phyloP scores from a whole-genome alignment of 2,329 filamentous ascomycete genomes.

The Sarocladium kiliense region DNA sequence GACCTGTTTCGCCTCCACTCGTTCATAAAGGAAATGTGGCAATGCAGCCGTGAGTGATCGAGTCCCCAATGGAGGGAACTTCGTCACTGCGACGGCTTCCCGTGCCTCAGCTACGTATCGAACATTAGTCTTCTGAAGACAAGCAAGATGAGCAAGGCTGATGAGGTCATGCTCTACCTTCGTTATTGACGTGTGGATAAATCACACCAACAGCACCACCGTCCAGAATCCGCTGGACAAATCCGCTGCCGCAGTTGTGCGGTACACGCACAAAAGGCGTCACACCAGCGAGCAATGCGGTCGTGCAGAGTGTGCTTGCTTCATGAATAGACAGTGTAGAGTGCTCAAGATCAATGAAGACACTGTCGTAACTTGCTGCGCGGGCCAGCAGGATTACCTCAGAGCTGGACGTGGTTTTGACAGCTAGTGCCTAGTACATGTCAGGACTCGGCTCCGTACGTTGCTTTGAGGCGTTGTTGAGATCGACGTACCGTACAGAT shows the following conservation, averaged over 20 bases:
- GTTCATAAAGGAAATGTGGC: conserved; percentile 13
- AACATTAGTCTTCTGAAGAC: background rate
- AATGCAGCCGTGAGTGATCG: conserved; percentile 17
- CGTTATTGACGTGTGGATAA: conserved; percentile 11
- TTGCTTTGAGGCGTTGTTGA: background rate
- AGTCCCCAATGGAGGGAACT: conserved; percentile 15
- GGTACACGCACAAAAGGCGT: conserved; percentile 23
- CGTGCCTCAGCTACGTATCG: conserved; percentile 12
- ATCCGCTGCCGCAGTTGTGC: conserved; percentile 23
- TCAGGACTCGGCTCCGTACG: background rate
- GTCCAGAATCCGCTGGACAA: conserved; percentile 25
- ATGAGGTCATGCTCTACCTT: conserved; percentile 6
- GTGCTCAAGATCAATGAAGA: conserved; percentile 32
- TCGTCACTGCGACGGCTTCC: conserved; percentile 15
- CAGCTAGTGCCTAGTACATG: background rate
- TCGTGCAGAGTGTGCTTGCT: conserved; percentile 19
- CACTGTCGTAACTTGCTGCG: conserved; percentile 22
- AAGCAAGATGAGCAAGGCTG: background rate
- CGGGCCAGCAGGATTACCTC: background rate
- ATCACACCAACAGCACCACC: conserved; percentile 24
- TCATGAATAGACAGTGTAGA: conserved; percentile 22
- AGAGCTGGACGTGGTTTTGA: background rate
- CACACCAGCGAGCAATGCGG: conserved; percentile 18
- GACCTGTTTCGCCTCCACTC: conserved; percentile 8
- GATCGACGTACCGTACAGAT: background rate